phyloP scores from a whole-genome alignment of 345 rosid species.

The Toxicodendron radicans region DNA sequence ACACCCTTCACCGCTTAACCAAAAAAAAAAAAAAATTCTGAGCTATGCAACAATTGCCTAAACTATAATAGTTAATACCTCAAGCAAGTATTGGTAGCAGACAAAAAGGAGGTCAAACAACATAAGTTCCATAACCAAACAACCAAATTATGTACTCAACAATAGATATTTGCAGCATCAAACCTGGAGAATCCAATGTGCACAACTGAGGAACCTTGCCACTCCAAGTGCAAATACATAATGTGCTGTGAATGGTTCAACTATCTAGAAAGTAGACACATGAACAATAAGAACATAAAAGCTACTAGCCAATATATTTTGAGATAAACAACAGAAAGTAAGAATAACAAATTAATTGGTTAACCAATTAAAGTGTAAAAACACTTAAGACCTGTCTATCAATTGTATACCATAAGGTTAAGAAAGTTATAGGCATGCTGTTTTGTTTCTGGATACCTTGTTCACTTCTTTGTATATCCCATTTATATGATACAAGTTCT shows the following conservation, averaged over 20 bases:
- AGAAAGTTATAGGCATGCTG: background rate
- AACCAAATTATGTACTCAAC: background rate
- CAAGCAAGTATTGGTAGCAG: no score
- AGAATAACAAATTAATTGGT: background rate
- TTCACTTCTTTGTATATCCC: no score
- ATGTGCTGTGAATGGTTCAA: conserved; percentile 95
- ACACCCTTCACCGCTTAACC: no score
- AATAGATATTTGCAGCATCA: conserved; percentile 3
- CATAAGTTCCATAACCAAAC: background rate
- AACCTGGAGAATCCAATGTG: conserved; percentile 97
- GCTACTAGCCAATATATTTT: background rate
- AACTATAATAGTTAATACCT: no score
- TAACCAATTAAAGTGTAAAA: background rate
- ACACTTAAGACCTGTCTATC: background rate
- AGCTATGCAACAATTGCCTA: background rate
- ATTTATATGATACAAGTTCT: no score
- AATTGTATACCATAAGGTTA: background rate
- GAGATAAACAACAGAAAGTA: background rate
- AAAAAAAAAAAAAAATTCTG: no score
- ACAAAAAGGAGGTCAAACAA: background rate
- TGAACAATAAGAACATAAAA: background rate
- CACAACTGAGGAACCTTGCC: conserved; percentile 90
- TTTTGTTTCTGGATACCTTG: no score
- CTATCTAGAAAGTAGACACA: conserved; percentile 48
- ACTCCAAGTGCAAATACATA: conserved; percentile 89